Percentiles rank a stretch among this genome's conserved stretches.
Conservation (phyloP, 768 basidiomycete genomes). For the Rhodosporidiobolus sp. region DNA sequence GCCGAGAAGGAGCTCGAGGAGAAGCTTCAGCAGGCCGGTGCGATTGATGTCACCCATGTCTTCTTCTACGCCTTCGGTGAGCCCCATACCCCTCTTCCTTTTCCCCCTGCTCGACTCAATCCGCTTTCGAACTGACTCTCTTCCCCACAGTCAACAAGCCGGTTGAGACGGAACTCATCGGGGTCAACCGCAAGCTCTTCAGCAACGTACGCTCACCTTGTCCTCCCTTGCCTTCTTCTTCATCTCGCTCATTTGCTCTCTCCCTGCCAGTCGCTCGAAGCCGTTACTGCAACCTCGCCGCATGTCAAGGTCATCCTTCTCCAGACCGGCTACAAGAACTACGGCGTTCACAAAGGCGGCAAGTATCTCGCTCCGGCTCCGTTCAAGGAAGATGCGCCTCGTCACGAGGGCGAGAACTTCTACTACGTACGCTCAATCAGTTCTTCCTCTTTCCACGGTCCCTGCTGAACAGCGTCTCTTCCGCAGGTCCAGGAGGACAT, state of each 20-base stretch:
- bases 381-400: slow-evolving; percentile 2
- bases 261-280: background rate
- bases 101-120: background rate
- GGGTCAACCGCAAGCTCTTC: slow-evolving; percentile 4
- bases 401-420: slow-evolving; percentile 7
- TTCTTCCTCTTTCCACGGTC: too few species aligned
- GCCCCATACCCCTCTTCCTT: background rate
- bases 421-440: background rate
- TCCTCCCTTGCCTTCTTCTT: background rate
- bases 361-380: background rate
- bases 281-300: background rate
- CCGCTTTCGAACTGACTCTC: too few species aligned
- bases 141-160: background rate
- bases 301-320: background rate
- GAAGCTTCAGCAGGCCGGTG: background rate
- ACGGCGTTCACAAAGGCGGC: slow-evolving; percentile 1
- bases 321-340: background rate
- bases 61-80: slow-evolving; percentile 2
- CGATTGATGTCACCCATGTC: background rate
- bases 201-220: background rate
- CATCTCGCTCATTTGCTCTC: background rate
- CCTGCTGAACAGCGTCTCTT: background rate
- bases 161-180: background rate
- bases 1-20: background rate
- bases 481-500: slow-evolving; percentile 9